Conservation (phyloP, 2,329 filamentous ascomycete genomes). For the Phaeosphaeriaceae sp. region DNA sequence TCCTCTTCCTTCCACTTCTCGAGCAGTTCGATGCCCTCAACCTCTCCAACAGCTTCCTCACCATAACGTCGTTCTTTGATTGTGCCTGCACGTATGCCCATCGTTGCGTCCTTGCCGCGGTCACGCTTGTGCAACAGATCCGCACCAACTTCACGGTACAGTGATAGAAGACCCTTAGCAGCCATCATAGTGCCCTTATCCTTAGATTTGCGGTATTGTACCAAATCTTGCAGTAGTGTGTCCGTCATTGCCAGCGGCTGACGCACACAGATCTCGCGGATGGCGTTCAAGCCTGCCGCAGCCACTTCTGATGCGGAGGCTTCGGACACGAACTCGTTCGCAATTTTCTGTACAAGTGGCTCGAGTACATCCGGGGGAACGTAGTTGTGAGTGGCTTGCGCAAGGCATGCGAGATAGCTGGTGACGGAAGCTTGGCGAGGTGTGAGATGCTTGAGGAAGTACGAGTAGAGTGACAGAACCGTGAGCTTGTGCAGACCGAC, state of each 20-base stretch:
- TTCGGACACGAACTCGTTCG: slow-evolving; percentile 97
- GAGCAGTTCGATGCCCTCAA: slow-evolving; percentile 90
- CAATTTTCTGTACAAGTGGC: slow-evolving; percentile 91
- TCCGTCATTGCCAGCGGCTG: slow-evolving; percentile 97
- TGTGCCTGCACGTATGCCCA: slow-evolving; percentile 79
- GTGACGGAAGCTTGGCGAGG: slow-evolving; percentile 90
- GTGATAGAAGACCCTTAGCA: slow-evolving; percentile 84
- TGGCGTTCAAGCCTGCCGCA: slow-evolving; percentile 90
- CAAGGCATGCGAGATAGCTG: slow-evolving; percentile 88
- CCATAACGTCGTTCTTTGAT: slow-evolving; percentile 81
- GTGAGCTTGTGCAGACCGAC: slow-evolving; percentile 93
- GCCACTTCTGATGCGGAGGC: slow-evolving; percentile 90
- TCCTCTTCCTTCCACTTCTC: slow-evolving; percentile 95
- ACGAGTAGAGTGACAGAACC: slow-evolving; percentile 90
- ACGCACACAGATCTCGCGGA: slow-evolving; percentile 89
- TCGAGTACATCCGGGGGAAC: slow-evolving; percentile 93
- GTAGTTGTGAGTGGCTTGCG: slow-evolving; percentile 87
- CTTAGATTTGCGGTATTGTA: slow-evolving; percentile 90
- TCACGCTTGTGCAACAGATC: slow-evolving; percentile 89
- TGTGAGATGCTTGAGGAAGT: slow-evolving; percentile 89
- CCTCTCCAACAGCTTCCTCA: slow-evolving; percentile 80
- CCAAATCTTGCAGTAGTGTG: slow-evolving; percentile 91
- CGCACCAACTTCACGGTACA: slow-evolving; percentile 90
- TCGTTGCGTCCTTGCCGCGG: slow-evolving; percentile 87
- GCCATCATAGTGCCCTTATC: slow-evolving; percentile 99